Evolutionary conservation across 2,329 filamentous ascomycete genomes (phyloP).

Genomic region (Cladosporium cucumerinum): DNA sequence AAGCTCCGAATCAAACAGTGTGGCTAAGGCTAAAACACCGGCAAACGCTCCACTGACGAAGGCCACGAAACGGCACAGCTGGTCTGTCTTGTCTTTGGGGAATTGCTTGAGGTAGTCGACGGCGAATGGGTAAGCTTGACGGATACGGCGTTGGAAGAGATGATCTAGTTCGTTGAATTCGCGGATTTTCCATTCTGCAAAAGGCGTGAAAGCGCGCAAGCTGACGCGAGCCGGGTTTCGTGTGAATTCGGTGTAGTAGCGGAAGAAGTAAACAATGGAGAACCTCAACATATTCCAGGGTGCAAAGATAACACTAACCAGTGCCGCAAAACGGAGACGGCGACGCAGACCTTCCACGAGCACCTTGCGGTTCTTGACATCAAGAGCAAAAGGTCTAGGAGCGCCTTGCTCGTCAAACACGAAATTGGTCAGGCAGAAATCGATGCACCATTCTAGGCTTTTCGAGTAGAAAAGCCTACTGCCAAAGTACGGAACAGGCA

Average conservation of each 20-base stretch:
- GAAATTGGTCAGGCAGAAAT: constrained; percentile 86
- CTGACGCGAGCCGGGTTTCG: constrained; percentile 85
- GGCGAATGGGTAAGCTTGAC: constrained; percentile 93
- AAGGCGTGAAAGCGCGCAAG: constrained; percentile 85
- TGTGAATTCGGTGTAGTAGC: constrained; percentile 96
- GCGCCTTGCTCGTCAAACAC: constrained; percentile 89
- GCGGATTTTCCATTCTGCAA: constrained; percentile 96
- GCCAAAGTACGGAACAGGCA: constrained; percentile 79
- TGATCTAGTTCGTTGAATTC: constrained; percentile 97
- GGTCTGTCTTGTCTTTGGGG: constrained; percentile 88
- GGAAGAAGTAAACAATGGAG: constrained; percentile 85
- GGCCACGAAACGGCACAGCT: constrained; percentile 76
- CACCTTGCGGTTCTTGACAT: constrained; percentile 72
- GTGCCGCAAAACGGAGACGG: constrained; percentile 76
- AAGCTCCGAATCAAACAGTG: constrained; percentile 83
- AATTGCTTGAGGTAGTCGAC: constrained; percentile 93
- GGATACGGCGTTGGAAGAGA: constrained; percentile 81
- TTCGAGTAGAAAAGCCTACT: constrained; percentile 81
- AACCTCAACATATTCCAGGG: constrained; percentile 86
- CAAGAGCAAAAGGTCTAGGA: constrained; percentile 80
- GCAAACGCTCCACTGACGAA: constrained; percentile 85
- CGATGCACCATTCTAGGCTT: constrained; percentile 87
- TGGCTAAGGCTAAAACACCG: constrained; percentile 78
- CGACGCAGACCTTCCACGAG: constrained; percentile 74
- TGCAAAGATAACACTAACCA: constrained; percentile 81